Base-by-base conservation (phyloP, 306 rosid species). In the Neltuma alba region DNA sequence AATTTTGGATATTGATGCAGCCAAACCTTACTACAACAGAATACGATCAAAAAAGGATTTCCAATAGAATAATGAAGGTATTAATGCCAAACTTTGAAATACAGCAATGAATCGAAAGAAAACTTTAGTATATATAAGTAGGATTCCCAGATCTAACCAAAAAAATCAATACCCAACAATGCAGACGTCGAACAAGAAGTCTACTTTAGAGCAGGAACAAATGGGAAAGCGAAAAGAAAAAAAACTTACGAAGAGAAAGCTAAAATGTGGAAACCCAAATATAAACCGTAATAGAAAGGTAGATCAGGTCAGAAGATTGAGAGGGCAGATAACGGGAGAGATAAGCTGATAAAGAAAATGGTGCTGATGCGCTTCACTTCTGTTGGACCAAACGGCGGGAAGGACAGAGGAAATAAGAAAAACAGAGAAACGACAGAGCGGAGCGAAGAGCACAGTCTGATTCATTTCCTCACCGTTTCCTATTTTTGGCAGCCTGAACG, bases 311-410 rank as follows among this genome's bases (percentile, higher is more conserved):
- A 4, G 21, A 42, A 55, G 15, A 72, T 4, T 41, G 62, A 42
- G 67, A 33, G 1, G 28, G 12, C 33, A 31, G 62, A 48, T 40
- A n/a, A 23, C 0, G 71, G 15, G 52, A 20, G 42, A 48, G 31
- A 45, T 23, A 64, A 84, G 82, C 82, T 80, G 70, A 78, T 27
- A 2, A 44, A 30, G 60, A 82, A 72, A 52, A 42, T 18, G 14
- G 47, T 45, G 61, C 28, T 30, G 60, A 18, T 16, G 61, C 61
- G 75, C 75, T 45, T 70, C 75, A 47, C 40, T 15, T 27, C 61
- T 12, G 14, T 9, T 44, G 14, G 45, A 65, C 36, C 27, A 36
- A 40, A 33, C 57, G n/a, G 16, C 27, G 21, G 40, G 23, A 20
- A 33, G 42, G 40, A 33, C 41, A 63, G 42, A 12, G 37, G 67